These are phyloP conservation scores for Penicillium silybi DNA, from an alignment of 495 filamentous ascomycete species.

Conservation along the genomic window DNA sequence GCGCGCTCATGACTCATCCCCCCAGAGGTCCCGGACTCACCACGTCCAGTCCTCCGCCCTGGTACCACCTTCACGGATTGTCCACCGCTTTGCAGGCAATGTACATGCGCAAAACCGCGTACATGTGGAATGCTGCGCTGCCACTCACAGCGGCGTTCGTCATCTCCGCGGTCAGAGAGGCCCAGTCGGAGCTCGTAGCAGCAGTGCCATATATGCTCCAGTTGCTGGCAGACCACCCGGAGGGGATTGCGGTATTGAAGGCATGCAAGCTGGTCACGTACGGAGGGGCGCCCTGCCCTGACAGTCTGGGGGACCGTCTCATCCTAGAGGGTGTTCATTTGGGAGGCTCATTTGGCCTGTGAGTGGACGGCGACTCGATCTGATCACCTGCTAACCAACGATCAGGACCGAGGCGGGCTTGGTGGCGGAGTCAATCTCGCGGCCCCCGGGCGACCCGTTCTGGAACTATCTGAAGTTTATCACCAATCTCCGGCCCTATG, in stretches of 20 bases:
- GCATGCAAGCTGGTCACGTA: constrained; percentile 45
- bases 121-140: constrained; percentile 49
- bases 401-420: constrained; percentile 53
- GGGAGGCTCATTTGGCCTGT: constrained; percentile 51
- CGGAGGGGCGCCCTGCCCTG: constrained; percentile 51
- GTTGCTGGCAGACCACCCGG: constrained; percentile 44
- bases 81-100: constrained; percentile 48
- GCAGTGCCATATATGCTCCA: constrained; percentile 56
- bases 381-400: background rate
- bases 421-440: constrained; percentile 45
- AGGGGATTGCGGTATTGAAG: constrained; percentile 43
- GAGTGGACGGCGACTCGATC: constrained; percentile 14
- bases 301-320: constrained; percentile 53
- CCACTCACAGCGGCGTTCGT: constrained; percentile 49
- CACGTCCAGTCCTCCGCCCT: constrained; percentile 52
- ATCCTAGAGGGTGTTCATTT: constrained; percentile 46
- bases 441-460: constrained; percentile 41
- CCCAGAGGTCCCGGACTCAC: constrained; percentile 33
- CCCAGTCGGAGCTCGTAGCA: constrained; percentile 48
- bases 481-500: constrained; percentile 39
- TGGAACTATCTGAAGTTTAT: constrained; percentile 54
- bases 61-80: constrained; percentile 52
- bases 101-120: constrained; percentile 45
- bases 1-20: constrained; percentile 37
- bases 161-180: constrained; percentile 40